These are phyloP conservation scores for Boletus rubroflammeus DNA, from an alignment of 768 basidiomycete species.

Conservation along the genomic window DNA sequence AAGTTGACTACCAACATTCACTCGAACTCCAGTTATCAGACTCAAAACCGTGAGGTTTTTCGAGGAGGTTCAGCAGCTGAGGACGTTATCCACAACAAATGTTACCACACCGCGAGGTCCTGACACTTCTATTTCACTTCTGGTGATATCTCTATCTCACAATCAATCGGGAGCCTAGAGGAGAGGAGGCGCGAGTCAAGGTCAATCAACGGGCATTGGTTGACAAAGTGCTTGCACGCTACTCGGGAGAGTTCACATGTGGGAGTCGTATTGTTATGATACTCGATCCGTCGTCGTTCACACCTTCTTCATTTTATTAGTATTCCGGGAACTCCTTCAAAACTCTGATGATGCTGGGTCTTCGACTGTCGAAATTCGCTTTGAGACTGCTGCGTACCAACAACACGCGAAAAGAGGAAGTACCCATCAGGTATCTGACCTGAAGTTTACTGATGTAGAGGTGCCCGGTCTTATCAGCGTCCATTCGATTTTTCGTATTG, in stretches of 20 bases:
- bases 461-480: too few species aligned
- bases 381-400: conserved; percentile 55
- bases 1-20: too few species aligned
- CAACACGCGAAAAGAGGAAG: conserved; percentile 14
- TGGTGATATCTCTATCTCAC: too few species aligned
- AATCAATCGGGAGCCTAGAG: too few species aligned
- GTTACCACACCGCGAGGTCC: too few species aligned
- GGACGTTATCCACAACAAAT: too few species aligned
- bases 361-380: conserved; percentile 69
- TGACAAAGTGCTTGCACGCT: conserved; percentile 91
- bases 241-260: conserved; percentile 88
- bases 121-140: too few species aligned
- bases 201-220: conserved; percentile 92
- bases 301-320: conserved; percentile 23
- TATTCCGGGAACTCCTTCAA: conserved; percentile 83
- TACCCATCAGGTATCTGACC: conserved; percentile 30
- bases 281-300: not conserved
- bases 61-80: too few species aligned
- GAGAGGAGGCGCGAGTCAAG: conserved; percentile 47
- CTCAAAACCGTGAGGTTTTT: too few species aligned
- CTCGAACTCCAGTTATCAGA: too few species aligned
- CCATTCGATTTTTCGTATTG: too few species aligned
- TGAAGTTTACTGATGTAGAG: conserved; percentile 44
- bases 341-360: conserved; percentile 93
- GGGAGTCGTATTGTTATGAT: conserved; percentile 4